Evolutionary conservation across 2,329 filamentous ascomycete species (phyloP), one percentile per base, ranked within the genome.

Genomic region (Aspergillus hiratsukae): DNA sequence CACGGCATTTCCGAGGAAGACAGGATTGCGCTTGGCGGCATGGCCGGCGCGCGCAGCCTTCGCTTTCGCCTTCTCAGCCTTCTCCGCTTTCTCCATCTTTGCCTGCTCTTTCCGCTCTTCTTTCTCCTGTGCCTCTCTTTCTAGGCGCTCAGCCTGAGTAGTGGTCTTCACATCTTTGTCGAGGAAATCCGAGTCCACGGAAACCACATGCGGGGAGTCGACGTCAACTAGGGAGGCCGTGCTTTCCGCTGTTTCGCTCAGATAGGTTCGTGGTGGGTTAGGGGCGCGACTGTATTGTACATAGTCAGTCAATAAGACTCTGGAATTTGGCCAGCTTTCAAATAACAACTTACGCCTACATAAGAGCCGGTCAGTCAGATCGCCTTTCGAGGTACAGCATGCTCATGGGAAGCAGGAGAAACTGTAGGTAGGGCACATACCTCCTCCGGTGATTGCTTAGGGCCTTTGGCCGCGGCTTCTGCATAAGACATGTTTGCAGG

Each of bases 381-480:
- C 31, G 17, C n/a, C n/a, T 37, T 25, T 31, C n/a, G 23, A 23
- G 14, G 3, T 14, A 17, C 11, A 45, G 19, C 41, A 21, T 23
- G 7, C 19, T 19, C 41, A 4, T 19, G 19, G 19, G 43, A 11
- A 46, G 23, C 19, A 27, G 11, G 43, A 6, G 14, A 14, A 23
- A 46, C 43, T 23, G 21, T 21, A 21, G 41, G 28, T 27, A 40
- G 25, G 31, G 29, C 31, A 69, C 72, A 68, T 68, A 80, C 78
- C 58, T 80, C 76, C 70, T 78, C 72, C 8, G 76, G 71, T 49
- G 74, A 69, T 64, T 80, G 78, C 64, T 76, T 76, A 7, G 76
- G 70, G 46, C 76, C 76, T 61, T 74, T 76, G 48, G 77, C 74
- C 53, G 77, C 77, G 66, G 74, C 75, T 64, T 77, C 72, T 61